Conservation (phyloP, 164 flowering plant species). For the Dillenia turbinata region DNA sequence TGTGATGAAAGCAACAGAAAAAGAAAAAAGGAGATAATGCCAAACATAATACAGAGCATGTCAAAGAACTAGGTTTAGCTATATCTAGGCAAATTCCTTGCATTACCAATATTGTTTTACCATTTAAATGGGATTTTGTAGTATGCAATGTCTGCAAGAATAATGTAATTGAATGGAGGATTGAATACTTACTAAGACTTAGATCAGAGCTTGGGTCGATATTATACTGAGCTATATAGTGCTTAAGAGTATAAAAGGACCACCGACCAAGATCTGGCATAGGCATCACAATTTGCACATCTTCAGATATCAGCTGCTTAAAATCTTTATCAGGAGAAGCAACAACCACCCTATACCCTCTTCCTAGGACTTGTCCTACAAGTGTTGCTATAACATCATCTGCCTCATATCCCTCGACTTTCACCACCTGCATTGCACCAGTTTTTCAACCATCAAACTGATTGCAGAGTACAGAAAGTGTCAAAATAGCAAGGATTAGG, state of each 20-base stretch:
- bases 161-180: neutral
- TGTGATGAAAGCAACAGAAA: too few relatives aligned
- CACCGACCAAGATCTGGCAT: slow-evolving; percentile 70
- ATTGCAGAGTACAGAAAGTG: slow-evolving; percentile 1
- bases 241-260: slow-evolving; percentile 89
- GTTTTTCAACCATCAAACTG: slow-evolving; percentile 11
- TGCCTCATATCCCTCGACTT: slow-evolving; percentile 75
- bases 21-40: too few relatives aligned
- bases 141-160: too few relatives aligned
- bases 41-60: too few relatives aligned
- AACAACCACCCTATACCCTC: slow-evolving; percentile 62
- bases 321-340: slow-evolving; percentile 99
- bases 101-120: too few relatives aligned
- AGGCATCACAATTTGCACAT: slow-evolving; percentile 89
- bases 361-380: slow-evolving; percentile 51
- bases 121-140: too few relatives aligned
- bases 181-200: slow-evolving; percentile 70
- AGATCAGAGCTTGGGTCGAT: slow-evolving; percentile 83
- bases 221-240: slow-evolving; percentile 70
- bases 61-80: too few relatives aligned
- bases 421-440: slow-evolving; percentile 48
- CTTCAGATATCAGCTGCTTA: slow-evolving; percentile 88
- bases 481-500: neutral
- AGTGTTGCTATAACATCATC: slow-evolving; percentile 97
- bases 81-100: too few relatives aligned